Evolutionary conservation across 192 early-diverging fungal genomes (phyloP).

Genomic region (Allomyces arbusculus): DNA sequence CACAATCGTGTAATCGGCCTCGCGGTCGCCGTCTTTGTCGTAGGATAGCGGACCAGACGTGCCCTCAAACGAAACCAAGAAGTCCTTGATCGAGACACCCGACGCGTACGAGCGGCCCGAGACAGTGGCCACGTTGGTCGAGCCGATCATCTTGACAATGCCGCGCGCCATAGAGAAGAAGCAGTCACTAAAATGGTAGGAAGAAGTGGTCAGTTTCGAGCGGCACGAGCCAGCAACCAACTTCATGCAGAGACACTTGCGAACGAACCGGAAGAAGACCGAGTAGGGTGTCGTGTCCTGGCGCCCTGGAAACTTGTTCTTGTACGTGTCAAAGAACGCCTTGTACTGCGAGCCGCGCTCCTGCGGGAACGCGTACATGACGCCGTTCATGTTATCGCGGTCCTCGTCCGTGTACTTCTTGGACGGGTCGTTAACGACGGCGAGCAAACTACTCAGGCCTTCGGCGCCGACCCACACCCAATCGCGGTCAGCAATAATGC

Average conservation of each 20-base stretch:
- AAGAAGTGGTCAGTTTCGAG: no score
- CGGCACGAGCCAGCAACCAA: no score
- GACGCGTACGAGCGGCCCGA: no score
- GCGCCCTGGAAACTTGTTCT: neutral
- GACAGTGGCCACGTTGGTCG: neutral
- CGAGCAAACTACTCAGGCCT: neutral
- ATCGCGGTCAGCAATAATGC: neutral
- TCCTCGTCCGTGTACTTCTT: neutral
- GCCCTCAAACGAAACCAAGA: neutral
- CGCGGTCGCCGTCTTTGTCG: neutral
- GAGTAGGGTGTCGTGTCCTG: neutral
- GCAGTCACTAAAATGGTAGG: neutral
- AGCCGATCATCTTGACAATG: neutral
- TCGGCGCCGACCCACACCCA: neutral
- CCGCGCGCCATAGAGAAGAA: neutral
- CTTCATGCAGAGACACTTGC: no score
- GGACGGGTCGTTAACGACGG: neutral
- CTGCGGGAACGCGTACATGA: neutral
- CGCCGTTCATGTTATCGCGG: neutral
- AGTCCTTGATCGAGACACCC: neutral
- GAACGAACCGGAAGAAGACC: neutral
- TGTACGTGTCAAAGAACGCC: no score
- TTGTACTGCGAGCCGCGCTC: neutral
- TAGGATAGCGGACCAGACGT: neutral
- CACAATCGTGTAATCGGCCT: neutral